Percentiles rank a stretch among this genome's conserved stretches.
phyloP scores from a whole-genome alignment of 164 flowering plant species.

The Amborella trichopoda region DNA sequence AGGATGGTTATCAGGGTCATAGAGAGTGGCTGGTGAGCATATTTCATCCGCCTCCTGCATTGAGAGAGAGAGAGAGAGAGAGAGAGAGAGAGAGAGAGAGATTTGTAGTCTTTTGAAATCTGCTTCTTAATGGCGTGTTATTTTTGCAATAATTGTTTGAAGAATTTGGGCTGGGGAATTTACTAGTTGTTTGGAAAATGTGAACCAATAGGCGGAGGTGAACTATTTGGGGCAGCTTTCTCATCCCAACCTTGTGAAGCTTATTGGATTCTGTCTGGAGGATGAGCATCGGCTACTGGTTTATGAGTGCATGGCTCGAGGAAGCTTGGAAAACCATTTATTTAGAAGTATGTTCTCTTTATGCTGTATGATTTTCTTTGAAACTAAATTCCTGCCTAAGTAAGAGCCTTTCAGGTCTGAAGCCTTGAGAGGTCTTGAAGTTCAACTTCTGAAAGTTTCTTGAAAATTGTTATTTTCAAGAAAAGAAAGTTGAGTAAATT shows the following conservation, averaged over 20 bases:
- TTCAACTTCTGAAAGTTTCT: too few relatives aligned
- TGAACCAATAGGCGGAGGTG: constrained; percentile 51
- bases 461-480: too few relatives aligned
- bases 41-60: background rate
- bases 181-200: too few relatives aligned
- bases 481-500: too few relatives aligned
- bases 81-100: too few relatives aligned
- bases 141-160: too few relatives aligned
- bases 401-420: too few relatives aligned
- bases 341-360: constrained; percentile 54
- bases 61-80: too few relatives aligned
- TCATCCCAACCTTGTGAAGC: constrained; percentile 74
- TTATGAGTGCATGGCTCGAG: constrained; percentile 74
- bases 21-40: constrained; percentile 80
- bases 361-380: constrained; percentile 1
- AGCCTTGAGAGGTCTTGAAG: too few relatives aligned
- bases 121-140: too few relatives aligned
- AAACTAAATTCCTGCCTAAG: background rate
- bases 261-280: constrained; percentile 73
- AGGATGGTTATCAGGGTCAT: constrained; percentile 72
- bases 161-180: too few relatives aligned
- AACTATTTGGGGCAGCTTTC: constrained; percentile 61
- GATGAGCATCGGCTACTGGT: constrained; percentile 76
- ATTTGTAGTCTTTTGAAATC: too few relatives aligned
- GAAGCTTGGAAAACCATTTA: constrained; percentile 78